Conservation (phyloP, 225 moss, liverwort and hornwort genomes). For the Anthoceros angustus region DNA sequence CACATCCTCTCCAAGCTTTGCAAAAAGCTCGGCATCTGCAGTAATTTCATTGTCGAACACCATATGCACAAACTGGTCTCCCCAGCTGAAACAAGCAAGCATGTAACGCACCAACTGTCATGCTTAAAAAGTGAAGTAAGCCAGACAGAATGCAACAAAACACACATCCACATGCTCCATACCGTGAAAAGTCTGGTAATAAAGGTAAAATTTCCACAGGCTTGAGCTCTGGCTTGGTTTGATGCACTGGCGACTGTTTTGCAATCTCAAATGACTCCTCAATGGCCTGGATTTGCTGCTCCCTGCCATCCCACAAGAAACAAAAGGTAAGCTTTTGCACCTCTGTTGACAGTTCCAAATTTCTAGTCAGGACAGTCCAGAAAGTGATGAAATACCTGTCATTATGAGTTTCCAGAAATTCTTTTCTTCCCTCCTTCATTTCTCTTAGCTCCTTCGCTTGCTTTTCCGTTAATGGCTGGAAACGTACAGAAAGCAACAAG, state of each 20-base stretch:
- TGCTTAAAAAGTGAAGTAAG: background rate
- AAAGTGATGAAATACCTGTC: conserved; percentile 35
- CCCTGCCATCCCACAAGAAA: conserved; percentile 25
- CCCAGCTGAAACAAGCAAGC: conserved; percentile 30
- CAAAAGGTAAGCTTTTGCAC: background rate
- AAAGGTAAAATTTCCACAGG: conserved; percentile 63
- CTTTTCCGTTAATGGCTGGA: conserved; percentile 86
- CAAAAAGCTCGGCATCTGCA: conserved; percentile 64
- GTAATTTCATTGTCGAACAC: conserved; percentile 92
- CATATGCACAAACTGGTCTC: conserved; percentile 96
- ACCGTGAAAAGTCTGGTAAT: conserved; percentile 88
- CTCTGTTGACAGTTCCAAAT: background rate
- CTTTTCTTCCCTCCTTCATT: conserved; percentile 76
- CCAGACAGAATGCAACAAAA: background rate
- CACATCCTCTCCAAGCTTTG: conserved; percentile 64
- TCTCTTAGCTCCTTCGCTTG: conserved; percentile 92
- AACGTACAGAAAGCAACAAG: conserved; percentile 4
- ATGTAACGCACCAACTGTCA: background rate
- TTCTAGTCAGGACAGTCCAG: background rate
- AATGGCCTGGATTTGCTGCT: conserved; percentile 85
- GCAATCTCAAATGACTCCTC: conserved; percentile 83
- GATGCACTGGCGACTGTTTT: conserved; percentile 72
- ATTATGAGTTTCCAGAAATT: conserved; percentile 48
- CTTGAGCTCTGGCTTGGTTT: conserved; percentile 79
- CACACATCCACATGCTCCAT: background rate